phyloP scores from a whole-genome alignment of 2,329 filamentous ascomycete genomes.

The Albophoma yamanashiensis region DNA sequence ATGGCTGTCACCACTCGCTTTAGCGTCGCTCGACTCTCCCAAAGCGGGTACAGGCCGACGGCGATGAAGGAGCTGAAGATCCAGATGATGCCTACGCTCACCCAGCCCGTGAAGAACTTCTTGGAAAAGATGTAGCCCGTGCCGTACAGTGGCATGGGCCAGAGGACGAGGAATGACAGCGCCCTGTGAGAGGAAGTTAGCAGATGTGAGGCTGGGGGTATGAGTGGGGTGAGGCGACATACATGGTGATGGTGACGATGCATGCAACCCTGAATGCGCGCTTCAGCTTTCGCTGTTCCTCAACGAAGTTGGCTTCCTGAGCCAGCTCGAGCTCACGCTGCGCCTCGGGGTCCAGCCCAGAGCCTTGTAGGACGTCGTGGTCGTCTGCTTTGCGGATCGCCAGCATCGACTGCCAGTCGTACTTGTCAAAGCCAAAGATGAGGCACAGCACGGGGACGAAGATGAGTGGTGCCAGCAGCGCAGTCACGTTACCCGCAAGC shows the following conservation, averaged over 20 bases:
- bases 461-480: conserved; percentile 64
- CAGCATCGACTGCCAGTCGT: conserved; percentile 80
- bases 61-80: conserved; percentile 58
- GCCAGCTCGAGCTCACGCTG: conserved; percentile 8
- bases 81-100: conserved; percentile 62
- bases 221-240: not conserved
- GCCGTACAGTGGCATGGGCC: conserved; percentile 91
- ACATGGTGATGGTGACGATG: conserved; percentile 21
- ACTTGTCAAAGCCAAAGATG: conserved; percentile 49
- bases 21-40: conserved; percentile 58
- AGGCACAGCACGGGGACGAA: conserved; percentile 70
- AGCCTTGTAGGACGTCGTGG: conserved; percentile 53
- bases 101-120: conserved; percentile 64
- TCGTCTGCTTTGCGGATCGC: conserved; percentile 72
- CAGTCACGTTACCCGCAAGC: conserved; percentile 78
- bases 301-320: conserved; percentile 25
- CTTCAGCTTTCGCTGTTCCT: conserved; percentile 38
- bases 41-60: conserved; percentile 74
- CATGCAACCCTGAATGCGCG: conserved; percentile 39
- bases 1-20: conserved; percentile 8
- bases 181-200: conserved; percentile 27
- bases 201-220: not conserved
- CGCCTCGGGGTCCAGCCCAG: conserved; percentile 33
- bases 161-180: conserved; percentile 64
- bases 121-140: conserved; percentile 53